These are phyloP conservation scores for Lasiodiplodia sp. DNA, from an alignment of 2,329 filamentous ascomycete species.

Conservation along the genomic window DNA sequence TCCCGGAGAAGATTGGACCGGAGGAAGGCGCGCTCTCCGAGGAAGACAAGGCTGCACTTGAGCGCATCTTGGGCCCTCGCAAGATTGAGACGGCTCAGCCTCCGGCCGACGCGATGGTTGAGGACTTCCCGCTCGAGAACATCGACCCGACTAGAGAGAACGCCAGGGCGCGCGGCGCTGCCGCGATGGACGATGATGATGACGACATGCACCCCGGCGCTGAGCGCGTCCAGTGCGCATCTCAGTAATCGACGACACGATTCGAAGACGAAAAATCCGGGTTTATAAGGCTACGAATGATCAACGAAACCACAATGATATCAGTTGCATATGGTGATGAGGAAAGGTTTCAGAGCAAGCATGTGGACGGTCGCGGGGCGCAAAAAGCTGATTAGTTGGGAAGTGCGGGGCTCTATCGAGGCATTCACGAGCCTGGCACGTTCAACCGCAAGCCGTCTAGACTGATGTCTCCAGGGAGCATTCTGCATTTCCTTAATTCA, in stretches of 20 bases:
- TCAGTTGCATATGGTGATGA: conserved; percentile 24
- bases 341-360: conserved; percentile 18
- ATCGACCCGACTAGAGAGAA: conserved; percentile 72
- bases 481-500: conserved; percentile 26
- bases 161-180: conserved; percentile 70
- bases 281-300: conserved; percentile 26
- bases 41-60: conserved; percentile 78
- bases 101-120: conserved; percentile 86
- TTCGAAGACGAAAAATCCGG: conserved; percentile 9
- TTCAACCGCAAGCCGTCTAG: neutral
- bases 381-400: conserved; percentile 29
- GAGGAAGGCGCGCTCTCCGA: conserved; percentile 60
- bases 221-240: conserved; percentile 86
- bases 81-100: conserved; percentile 67
- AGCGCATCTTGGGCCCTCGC: conserved; percentile 81
- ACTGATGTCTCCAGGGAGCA: neutral
- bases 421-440: neutral
- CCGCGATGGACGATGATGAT: conserved; percentile 70
- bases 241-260: conserved; percentile 69
- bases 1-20: conserved; percentile 68
- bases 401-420: conserved; percentile 11
- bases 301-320: conserved; percentile 27
- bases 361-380: conserved; percentile 19
- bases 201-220: conserved; percentile 66
- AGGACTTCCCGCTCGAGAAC: conserved; percentile 86